Conservation (phyloP, 176 grass and related monocot species). For the Oryza longistaminata region DNA sequence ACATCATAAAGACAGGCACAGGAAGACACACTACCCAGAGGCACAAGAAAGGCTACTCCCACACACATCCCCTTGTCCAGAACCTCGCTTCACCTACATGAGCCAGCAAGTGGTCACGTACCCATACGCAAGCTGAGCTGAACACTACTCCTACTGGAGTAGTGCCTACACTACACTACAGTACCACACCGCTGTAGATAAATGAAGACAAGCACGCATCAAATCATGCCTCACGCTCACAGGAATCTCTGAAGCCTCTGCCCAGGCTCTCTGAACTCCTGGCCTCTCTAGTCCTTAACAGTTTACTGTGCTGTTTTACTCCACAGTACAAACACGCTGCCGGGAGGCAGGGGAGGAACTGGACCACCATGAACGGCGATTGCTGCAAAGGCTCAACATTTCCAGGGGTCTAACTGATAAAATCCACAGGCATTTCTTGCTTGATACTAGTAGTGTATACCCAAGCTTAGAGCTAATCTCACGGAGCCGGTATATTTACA, state of each 20-base stretch:
- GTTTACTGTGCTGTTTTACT: not conserved
- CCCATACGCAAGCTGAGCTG: constrained; percentile 17
- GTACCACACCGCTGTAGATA: constrained; percentile 18
- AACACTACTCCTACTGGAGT: not conserved
- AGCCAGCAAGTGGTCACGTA: not conserved
- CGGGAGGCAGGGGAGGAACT: constrained; percentile 13
- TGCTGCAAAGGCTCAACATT: not conserved
- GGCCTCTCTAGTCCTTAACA: not conserved
- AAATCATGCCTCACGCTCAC: constrained; percentile 33
- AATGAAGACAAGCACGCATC: constrained; percentile 33
- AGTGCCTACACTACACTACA: not conserved
- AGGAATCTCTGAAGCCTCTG: constrained; percentile 21
- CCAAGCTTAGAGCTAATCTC: not conserved
- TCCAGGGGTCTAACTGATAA: not conserved
- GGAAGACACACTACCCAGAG: not conserved
- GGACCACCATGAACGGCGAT: not conserved
- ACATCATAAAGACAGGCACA: constrained; percentile 35
- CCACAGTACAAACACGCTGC: not conserved
- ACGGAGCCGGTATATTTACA: too few species aligned
- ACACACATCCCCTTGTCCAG: constrained; percentile 29
- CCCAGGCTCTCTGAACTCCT: constrained; percentile 2
- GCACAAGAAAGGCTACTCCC: constrained; percentile 36
- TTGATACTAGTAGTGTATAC: not conserved
- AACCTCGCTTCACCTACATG: constrained; percentile 13
- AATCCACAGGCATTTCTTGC: not conserved